Base-by-base conservation (phyloP, 495 filamentous ascomycete genomes). In the Penicillium herquei region DNA sequence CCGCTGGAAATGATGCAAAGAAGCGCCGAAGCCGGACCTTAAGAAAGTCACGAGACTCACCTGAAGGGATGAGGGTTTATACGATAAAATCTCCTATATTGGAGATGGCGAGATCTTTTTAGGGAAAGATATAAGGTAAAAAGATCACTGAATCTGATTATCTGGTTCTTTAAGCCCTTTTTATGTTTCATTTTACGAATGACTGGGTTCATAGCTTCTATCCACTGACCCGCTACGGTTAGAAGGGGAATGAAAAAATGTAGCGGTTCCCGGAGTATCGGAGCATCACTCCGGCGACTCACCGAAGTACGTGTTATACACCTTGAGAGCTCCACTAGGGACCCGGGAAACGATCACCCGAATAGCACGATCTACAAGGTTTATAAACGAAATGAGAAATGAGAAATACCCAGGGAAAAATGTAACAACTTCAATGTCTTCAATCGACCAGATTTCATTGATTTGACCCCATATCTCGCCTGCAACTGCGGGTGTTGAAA, bases 1-100 rank as follows among this genome's bases (percentile, higher is more conserved):
- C 70, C 64, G 66, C 59, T 49, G 1, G 21, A 26, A 45, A 35
- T 42, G 21, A 26, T 26, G 21, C 21, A 26, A 37, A 46, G 56
- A 68, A 69, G 50, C 66, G 70, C 72, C 72, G 70, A 73, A 71
- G 69, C 68, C 72, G 72, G 70, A 67, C 39, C 6, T 10, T 13
- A 6, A 43, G 2, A 43, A 43, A 44, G 59, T 65, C 62, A 62
- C 67, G 61, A 63, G 62, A 71, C 52, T 49, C 39, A 49, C 47
- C 10, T 37, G 13, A 6, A 43, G 16, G 39, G 39, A 41, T 26
- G 30, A 32, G 11, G 16, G 11, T 39, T 54, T 40, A 18, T 11
- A 14, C 43, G 17, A 26, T 45, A 31, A 10, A n/a, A 17, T 13
- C 12, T 9, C 12, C 2, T 3, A 13, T 37, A 10, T 13, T 3